Conservation (phyloP, 306 rosid genomes). For the Rubus idaeus region DNA sequence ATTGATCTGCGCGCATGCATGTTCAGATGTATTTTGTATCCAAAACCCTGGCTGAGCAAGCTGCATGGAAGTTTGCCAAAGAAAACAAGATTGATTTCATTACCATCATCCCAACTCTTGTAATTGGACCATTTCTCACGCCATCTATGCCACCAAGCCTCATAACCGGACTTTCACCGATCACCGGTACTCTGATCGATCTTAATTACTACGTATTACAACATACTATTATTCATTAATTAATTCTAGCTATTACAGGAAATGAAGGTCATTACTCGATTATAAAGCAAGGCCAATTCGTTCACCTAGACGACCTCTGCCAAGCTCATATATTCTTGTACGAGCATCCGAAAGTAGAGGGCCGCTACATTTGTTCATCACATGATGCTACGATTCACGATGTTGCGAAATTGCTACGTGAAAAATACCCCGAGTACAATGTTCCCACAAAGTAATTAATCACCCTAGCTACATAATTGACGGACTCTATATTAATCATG, state of each 20-base stretch:
- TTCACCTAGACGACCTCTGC: constrained; percentile 73
- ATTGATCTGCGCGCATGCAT: too few relatives aligned
- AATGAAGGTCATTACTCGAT: constrained; percentile 53
- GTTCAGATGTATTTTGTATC: constrained; percentile 71
- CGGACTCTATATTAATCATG: neutral
- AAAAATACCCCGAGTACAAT: constrained; percentile 53
- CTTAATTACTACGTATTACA: neutral
- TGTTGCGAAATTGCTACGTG: constrained; percentile 43
- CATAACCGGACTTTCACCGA: constrained; percentile 56
- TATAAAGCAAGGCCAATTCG: constrained; percentile 60
- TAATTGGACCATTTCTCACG: constrained; percentile 60
- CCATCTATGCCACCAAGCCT: constrained; percentile 74
- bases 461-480: neutral
- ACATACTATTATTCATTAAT: neutral
- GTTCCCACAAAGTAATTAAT: constrained; percentile 62
- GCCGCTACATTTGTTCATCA: constrained; percentile 61
- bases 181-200: constrained; percentile 20
- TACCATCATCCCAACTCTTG: constrained; percentile 59
- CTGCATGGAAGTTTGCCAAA: constrained; percentile 69
- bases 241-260: constrained; percentile 39
- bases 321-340: constrained; percentile 54
- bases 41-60: constrained; percentile 73
- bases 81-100: constrained; percentile 53
- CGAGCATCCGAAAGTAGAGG: constrained; percentile 56
- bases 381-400: constrained; percentile 60